Evolutionary conservation across 345 rosid species (phyloP), one percentile per base, ranked within the genome.

Genomic region (Citrus australasica): DNA sequence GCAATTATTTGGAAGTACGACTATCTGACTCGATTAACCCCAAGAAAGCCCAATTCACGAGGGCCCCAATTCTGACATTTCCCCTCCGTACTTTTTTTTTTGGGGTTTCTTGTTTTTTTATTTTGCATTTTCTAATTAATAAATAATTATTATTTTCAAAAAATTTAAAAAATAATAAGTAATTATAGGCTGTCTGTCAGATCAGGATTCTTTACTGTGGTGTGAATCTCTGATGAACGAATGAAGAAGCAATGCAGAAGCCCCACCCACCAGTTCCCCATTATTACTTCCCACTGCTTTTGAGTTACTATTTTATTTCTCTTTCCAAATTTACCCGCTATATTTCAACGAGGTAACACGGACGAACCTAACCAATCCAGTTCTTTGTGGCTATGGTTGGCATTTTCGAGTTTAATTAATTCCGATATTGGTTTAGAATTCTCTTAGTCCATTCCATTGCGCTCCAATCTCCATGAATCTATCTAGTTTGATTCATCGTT

Each of bases 1-100:
- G 86, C 82, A 86, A 82, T 83, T 37, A 79, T 86, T 75, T 75
- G 82, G 65, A 73, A 28, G 80, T 67, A 75, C 51, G 68, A 72
- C 51, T 60, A 4, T 14, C 78, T 59, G 83, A 69, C 76, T 46
- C 55, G 25, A 7, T 17, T 4, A 28, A 61, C 63, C 62, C 60
- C 27, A 40, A 25, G 27, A 32, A 37, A 4, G 2, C 70, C 16
- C 83, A 67, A 78, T 78, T 81, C 76, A 80, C 82, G 81, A 79
- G 81, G 84, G 71, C 38, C 81, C 79, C 53, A 19, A 51, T 59
- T 28, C 84, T 80, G 85, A 80, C 83, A 69, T 53, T 67, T 65
- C 5, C 16, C 2, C 7, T 1, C 17, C 5, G 58, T 17, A 0
- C 5, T 17, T 25, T 25, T 25, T 4, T 24, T 10, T 42, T 38